Evolutionary conservation across 352 stramenopile species (phyloP), one percentile per base, ranked within the genome.

Genomic region (Aphanomyces euteiches): DNA sequence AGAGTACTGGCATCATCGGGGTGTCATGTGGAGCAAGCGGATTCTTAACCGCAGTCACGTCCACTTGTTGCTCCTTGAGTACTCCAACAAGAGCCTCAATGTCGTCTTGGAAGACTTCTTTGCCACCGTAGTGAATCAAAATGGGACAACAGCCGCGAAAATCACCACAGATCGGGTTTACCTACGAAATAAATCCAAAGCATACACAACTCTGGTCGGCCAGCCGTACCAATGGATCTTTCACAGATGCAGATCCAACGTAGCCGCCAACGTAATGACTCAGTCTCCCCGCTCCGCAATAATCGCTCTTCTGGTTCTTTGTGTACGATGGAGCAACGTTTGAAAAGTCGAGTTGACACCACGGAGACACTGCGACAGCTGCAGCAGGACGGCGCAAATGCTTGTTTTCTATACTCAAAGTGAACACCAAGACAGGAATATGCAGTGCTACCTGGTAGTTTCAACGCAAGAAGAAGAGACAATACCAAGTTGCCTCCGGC

Each of bases 401-500:
- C 8, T 36, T 34, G 7, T 47, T n/a, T n/a, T 56, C 19, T 60
- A 65, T 41, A 58, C 40, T 47, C 17, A 19, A 13, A 41, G 45
- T 12, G 19, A 60, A 43, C 17, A 43, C 19, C 54, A 50, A 50
- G 10, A 50, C 17, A n/a, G 43, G 10, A 50, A 3, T 66, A 21
- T 21, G 3, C 5, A 15, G 10, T 1, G n/a, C 10, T 63, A 70
- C 64, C 45, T 70, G 7, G 37, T 34, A 19, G 17, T 7, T 61
- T 63, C 6, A 70, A 39, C 15, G 47, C 40, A 21, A 63, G 40
- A 10, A 63, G 36, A 47, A 64, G 37, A 10, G 47, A n/a, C 45
- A 70, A 45, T 0, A 61, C 47, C 15, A 70, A 36, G 54, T 70
- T 59, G 5, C 64, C 64, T 12, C 64, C 64, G 3, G 64, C 64